Base-by-base conservation (phyloP, 1,284 basidiomycete species). In the Phaffia rhodozyma region DNA sequence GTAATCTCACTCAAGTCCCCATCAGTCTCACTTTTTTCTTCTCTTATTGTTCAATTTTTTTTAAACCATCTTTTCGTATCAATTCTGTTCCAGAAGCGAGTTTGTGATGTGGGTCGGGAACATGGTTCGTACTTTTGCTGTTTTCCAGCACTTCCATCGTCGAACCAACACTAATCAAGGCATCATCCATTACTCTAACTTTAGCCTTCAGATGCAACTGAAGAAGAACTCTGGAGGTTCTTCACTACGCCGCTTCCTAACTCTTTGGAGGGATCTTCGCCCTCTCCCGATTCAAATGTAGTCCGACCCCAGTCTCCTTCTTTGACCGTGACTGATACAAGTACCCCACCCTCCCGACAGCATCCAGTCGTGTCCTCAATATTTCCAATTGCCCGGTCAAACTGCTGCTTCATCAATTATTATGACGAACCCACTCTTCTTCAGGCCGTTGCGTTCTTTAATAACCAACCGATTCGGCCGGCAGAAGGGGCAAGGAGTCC, bases 361-460 rank as follows among this genome's bases (percentile, higher is more conserved):
- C 30, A 49, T 5, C 75, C 78, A 32, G 89, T 89, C 6, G 84
- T 97, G 2, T 75, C 87, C 2, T 92, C 89, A 27, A 86, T 98
- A 68, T 96, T 94, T 77, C 82, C 93, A 63, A 97, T 98, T 70
- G 83, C 86, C 23, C 84, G 91, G 27, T 93, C 91, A 3, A 91
- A 86, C 70, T 97, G 93, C 74, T 90, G 89, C 3, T 97, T 97
- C 72, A 83, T 96, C 74, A 97, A 97, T 73, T 62, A 92, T 87
- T 70, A 81, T 83, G 57, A 82, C 80, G 0, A 82, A 85, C 69
- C 75, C 1, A 79, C 86, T 66, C 78, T 97, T 34, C 77, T 82
- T 7, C 76, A 78, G 0, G 90, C 89, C 0, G 87, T 93, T 61
- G 70, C 73, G 0, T 81, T 79, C 61, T 94, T 91, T 76, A 84